These are phyloP conservation scores for Apostasia shenzhenica DNA, from an alignment of 106 monocot genomes.

Conservation along the genomic window DNA sequence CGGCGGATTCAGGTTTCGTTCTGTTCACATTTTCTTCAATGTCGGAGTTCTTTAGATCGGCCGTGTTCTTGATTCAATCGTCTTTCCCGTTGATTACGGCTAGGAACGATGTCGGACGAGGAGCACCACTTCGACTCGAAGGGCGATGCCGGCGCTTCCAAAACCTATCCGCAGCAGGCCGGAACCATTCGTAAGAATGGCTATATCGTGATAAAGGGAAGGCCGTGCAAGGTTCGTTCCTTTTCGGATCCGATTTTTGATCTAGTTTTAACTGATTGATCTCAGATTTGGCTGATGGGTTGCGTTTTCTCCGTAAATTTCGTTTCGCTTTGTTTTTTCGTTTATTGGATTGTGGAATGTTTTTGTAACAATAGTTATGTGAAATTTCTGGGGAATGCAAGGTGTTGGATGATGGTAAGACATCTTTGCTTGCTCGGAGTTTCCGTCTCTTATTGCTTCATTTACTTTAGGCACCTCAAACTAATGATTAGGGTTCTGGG, in stretches of 20 bases:
- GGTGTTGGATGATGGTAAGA: too few relatives aligned
- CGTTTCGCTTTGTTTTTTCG: neutral
- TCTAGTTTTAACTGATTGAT: neutral
- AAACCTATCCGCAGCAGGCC: conserved; percentile 60
- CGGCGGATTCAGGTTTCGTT: too few relatives aligned
- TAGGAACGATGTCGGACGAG: conserved; percentile 10
- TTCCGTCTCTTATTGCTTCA: too few relatives aligned
- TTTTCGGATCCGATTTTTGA: neutral
- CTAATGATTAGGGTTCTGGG: too few relatives aligned
- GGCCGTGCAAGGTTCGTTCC: conserved; percentile 40
- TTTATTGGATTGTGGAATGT: neutral
- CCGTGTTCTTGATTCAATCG: too few relatives aligned
- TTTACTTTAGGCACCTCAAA: too few relatives aligned
- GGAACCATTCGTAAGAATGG: conserved; percentile 56
- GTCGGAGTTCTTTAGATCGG: too few relatives aligned
- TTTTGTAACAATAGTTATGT: too few relatives aligned
- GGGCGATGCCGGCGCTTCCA: conserved; percentile 48
- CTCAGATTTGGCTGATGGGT: neutral
- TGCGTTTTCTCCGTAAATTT: neutral
- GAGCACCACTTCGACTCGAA: conserved; percentile 60
- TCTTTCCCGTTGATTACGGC: too few relatives aligned
- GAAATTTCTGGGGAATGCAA: too few relatives aligned
- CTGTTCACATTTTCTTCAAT: too few relatives aligned
- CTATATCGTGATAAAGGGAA: conserved; percentile 48
- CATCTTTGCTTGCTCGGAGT: too few relatives aligned